Conservation (phyloP, 805 yeast species). For the Spathaspora passalidarum region DNA sequence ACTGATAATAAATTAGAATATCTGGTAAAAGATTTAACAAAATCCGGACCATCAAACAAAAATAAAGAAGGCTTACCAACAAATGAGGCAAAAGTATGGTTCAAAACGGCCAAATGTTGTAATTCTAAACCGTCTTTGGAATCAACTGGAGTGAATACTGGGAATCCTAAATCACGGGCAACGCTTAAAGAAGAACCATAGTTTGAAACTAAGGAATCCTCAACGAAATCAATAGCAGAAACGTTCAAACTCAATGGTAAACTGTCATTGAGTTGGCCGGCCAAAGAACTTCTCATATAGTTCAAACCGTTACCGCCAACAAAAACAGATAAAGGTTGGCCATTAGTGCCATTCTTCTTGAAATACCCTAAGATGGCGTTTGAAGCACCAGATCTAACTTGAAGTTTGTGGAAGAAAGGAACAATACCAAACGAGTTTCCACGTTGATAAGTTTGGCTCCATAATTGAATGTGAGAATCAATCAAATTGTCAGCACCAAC, state of each 20-base stretch:
- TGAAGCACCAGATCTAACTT: constrained; percentile 84
- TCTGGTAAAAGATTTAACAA: constrained; percentile 49
- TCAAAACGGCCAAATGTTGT: constrained; percentile 63
- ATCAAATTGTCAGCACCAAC: constrained; percentile 59
- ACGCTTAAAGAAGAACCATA: constrained; percentile 57
- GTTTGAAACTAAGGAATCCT: constrained; percentile 58
- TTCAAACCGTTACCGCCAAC: constrained; percentile 67
- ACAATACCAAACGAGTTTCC: constrained; percentile 52
- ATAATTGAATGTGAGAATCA: constrained; percentile 55
- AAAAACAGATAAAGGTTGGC: constrained; percentile 45
- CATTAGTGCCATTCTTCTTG: constrained; percentile 26
- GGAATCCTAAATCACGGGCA: constrained; percentile 61
- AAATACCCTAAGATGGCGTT: constrained; percentile 73
- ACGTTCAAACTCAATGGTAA: constrained; percentile 69
- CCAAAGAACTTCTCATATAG: constrained; percentile 62
- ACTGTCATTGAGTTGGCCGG: constrained; percentile 21
- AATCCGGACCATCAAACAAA: constrained; percentile 78
- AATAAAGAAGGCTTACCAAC: constrained; percentile 59
- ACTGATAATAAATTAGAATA: constrained; percentile 43
- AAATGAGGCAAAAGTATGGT: constrained; percentile 54
- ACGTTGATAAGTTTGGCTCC: constrained; percentile 53
- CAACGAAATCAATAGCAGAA: constrained; percentile 61
- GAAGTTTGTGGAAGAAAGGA: constrained; percentile 60
- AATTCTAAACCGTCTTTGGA: constrained; percentile 50
- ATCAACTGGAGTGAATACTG: constrained; percentile 67